Conservation (phyloP, 805 yeast species). For the Candida odintsovae region DNA sequence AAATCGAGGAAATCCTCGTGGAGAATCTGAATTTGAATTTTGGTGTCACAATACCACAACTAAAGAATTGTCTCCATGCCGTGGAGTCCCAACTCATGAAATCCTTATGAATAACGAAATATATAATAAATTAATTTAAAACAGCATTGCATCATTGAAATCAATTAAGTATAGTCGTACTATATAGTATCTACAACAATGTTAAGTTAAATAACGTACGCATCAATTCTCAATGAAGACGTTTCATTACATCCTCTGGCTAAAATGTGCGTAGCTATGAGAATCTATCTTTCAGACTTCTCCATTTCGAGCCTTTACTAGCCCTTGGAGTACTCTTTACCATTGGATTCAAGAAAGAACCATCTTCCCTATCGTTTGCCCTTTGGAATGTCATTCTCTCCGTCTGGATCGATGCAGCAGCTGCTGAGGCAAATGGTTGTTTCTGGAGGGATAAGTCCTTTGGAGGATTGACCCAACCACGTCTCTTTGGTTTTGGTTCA, state of each 20-base stretch:
- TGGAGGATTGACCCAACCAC: constrained; percentile 21
- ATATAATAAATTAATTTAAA: neutral
- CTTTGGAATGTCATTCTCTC: constrained; percentile 20
- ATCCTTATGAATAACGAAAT: neutral
- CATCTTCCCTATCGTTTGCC: constrained; percentile 13
- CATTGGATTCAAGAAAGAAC: constrained; percentile 10
- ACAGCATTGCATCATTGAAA: neutral
- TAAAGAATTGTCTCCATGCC: constrained; percentile 5
- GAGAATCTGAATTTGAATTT: constrained; percentile 5
- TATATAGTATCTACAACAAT: neutral
- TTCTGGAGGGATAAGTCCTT: constrained; percentile 2
- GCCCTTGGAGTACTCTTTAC: neutral
- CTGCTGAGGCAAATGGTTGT: constrained; percentile 3
- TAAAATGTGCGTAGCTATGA: neutral
- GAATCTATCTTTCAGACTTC: constrained; percentile 5
- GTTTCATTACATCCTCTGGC: too few relatives aligned
- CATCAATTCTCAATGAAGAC: too few relatives aligned
- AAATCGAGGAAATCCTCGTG: neutral
- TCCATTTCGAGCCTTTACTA: constrained; percentile 3
- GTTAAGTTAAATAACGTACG: too few relatives aligned
- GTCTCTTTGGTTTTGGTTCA: constrained; percentile 17
- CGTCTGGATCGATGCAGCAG: constrained; percentile 22
- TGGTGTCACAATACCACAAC: constrained; percentile 6
- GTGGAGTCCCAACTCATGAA: neutral
- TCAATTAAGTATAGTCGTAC: too few relatives aligned